These are phyloP conservation scores for Earliella scabrosa DNA, from an alignment of 1,284 basidiomycete species.

Conservation along the genomic window DNA sequence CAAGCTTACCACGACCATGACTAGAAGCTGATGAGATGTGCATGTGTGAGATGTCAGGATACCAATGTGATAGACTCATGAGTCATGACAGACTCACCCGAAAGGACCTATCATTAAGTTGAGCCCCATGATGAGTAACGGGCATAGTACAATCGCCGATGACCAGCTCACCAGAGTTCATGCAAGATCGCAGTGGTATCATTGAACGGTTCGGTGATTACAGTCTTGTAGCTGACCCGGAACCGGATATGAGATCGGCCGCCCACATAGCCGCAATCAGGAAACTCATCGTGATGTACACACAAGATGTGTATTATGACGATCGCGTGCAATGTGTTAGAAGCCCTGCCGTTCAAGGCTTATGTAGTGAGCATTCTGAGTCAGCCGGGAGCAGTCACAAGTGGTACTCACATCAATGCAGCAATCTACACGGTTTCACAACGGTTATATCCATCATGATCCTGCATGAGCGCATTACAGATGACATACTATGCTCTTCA, in stretches of 20 bases:
- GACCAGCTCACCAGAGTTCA: background rate
- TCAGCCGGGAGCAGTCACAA: no score
- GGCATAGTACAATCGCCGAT: background rate
- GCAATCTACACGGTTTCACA: background rate
- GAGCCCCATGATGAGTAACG: no score
- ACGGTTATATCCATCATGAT: background rate
- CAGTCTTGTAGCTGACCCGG: no score
- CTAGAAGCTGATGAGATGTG: no score
- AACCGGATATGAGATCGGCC: no score
- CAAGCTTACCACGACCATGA: no score
- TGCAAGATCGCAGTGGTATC: background rate
- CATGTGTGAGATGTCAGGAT: no score
- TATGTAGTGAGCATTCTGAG: background rate
- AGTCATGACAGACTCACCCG: background rate
- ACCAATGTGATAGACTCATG: no score
- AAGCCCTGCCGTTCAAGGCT: background rate
- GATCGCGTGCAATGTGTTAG: background rate
- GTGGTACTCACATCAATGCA: background rate
- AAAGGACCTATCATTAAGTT: background rate
- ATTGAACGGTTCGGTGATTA: no score
- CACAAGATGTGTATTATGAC: background rate
- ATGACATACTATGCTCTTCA: constrained; percentile 1
- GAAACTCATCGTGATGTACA: background rate
- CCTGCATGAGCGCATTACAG: no score
- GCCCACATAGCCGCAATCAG: no score